Evolutionary conservation across 768 basidiomycete genomes (phyloP).

Genomic region (Scleroderma bovista): DNA sequence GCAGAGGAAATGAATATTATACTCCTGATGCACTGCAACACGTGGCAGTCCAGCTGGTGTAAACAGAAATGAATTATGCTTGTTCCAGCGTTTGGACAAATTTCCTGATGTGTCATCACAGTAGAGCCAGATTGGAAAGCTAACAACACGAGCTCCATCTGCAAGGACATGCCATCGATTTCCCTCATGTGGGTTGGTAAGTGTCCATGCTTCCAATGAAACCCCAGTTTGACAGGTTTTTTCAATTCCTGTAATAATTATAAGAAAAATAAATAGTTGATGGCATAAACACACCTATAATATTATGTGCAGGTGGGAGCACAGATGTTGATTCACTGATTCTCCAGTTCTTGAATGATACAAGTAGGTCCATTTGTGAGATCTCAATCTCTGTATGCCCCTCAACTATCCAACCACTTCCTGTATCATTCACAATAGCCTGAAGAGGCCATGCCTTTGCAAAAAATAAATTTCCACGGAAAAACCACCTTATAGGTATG

Average conservation of each 20-base stretch:
- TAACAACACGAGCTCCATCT: conserved; percentile 7
- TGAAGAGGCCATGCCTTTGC: conserved; percentile 18
- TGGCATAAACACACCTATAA: conserved; percentile 8
- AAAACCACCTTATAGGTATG: conserved; percentile 26
- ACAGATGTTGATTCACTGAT: background rate
- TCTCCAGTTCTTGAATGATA: conserved; percentile 5
- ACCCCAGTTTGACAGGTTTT: background rate
- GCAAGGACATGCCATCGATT: conserved; percentile 9
- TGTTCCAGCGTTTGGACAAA: conserved; percentile 25
- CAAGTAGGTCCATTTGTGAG: conserved; percentile 1
- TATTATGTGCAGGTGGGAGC: conserved; percentile 7
- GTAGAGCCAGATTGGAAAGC: conserved; percentile 16
- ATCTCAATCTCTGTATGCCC: conserved; percentile 6
- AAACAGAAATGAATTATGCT: conserved; percentile 23
- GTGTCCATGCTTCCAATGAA: background rate
- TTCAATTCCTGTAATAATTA: background rate
- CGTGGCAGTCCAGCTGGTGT: conserved; percentile 18
- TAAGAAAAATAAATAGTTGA: background rate
- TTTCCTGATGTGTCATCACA: conserved; percentile 27
- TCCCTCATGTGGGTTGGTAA: background rate
- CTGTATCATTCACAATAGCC: background rate
- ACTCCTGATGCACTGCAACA: background rate
- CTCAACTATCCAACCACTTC: conserved; percentile 15
- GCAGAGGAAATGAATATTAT: conserved; percentile 18
- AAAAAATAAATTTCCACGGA: background rate